Evolutionary conservation across 768 basidiomycete genomes (phyloP).

Genomic region (Coprinellus micaceus): DNA sequence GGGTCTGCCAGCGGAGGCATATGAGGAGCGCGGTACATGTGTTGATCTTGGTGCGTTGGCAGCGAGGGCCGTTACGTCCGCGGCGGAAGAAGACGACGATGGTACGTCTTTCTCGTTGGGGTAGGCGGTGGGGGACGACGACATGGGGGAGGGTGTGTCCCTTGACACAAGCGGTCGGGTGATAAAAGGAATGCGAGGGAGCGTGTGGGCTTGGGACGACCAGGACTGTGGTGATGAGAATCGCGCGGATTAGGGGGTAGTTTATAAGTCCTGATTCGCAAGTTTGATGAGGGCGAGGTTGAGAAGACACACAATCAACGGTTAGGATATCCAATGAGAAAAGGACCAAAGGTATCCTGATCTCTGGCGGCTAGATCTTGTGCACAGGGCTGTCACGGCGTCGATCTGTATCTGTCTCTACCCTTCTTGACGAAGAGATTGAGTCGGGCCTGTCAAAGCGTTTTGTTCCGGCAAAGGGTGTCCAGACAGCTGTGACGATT

Average conservation of each 20-base stretch:
- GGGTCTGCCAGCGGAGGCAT: slow-evolving; percentile 16
- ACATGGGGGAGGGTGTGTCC: slow-evolving; percentile 15
- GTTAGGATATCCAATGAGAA: neutral
- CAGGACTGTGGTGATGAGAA: neutral
- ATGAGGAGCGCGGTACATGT: slow-evolving; percentile 7
- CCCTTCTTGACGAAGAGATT: slow-evolving; percentile 1
- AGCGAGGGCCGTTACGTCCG: slow-evolving; percentile 5
- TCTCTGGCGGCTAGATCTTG: neutral
- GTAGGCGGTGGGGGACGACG: slow-evolving; percentile 13
- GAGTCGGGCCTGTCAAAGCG: slow-evolving; percentile 2
- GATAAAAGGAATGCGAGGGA: slow-evolving; percentile 3
- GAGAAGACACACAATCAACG: neutral
- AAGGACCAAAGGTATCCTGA: slow-evolving; percentile 3
- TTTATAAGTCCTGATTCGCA: slow-evolving; percentile 5
- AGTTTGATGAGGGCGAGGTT: slow-evolving; percentile 2
- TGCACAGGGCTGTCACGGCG: neutral
- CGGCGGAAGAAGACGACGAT: neutral
- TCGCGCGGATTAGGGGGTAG: slow-evolving; percentile 5
- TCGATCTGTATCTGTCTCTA: slow-evolving; percentile 1
- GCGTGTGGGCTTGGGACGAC: neutral
- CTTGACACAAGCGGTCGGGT: slow-evolving; percentile 5
- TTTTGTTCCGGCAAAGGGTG: neutral
- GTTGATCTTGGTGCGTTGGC: slow-evolving; percentile 11
- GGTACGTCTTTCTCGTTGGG: neutral
- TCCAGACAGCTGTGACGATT: neutral